Evolutionary conservation across 2,329 filamentous ascomycete genomes (phyloP), one percentile per base, ranked within the genome.

Genomic region (Neurospora sp.): DNA sequence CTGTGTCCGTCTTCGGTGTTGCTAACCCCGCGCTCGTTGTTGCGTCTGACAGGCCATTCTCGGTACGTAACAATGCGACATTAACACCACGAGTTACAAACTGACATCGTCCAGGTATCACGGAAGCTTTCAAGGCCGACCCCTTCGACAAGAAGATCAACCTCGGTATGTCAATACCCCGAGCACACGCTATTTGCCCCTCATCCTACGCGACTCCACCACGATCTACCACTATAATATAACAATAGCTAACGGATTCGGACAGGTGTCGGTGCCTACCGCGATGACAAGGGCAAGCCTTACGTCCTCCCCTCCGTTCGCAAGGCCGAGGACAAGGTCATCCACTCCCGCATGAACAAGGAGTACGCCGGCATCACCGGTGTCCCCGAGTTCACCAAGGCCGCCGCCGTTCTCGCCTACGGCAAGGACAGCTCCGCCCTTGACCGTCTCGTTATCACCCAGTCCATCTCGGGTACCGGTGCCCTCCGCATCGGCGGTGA

Each of bases 71-170:
- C 28, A 28, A 71, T 66, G 68, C 68, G 72, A 73, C 69, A 66
- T 23, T 33, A 66, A 23, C 70, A 67, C 70, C 70, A 33, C 11
- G 28, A 11, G 52, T 15, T n/a, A 57, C 65, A 40, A 66, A 65
- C 62, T 74, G 66, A 73, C 73, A 19, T 46, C 33, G 65, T 68
- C 28, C 74, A 90, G 91, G 92, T 81, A 93, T 99, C 83, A 98
- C 96, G 73, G 96, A 99, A 85, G 96, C 96, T 72, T 99, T 96
- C 91, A 99, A 98, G 88, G 94, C 94, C 82, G 96, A 99, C 81
- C 87, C 86, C 78, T 95, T 96, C 82, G 85, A 89, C 73, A 89
- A 97, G 85, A 99, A 98, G 89, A 98, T 99, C 87, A 98, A 98
- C 86, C 86, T 99, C 72, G 96, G 92, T 91, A 84, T 78, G 86